Conservation (phyloP, 108 stramenopile species). For the Heterococcus sp. region DNA sequence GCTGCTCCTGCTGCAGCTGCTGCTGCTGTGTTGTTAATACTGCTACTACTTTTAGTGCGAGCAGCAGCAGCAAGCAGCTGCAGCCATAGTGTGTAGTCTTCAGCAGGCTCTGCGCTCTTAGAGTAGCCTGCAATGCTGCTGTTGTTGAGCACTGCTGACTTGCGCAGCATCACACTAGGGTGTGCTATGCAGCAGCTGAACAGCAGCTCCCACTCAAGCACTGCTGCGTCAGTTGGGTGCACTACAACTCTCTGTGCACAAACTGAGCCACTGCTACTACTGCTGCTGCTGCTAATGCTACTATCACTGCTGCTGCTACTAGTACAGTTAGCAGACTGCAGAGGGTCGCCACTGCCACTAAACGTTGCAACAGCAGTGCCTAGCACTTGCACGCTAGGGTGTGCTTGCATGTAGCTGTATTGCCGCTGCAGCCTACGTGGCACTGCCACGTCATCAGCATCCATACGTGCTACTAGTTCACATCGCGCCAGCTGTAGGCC, state of each 20-base stretch:
- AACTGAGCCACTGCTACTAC: background rate
- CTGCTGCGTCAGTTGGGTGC: conserved; percentile 25
- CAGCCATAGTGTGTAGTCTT: conserved; percentile 52
- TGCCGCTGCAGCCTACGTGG: conserved; percentile 30
- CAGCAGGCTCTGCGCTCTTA: conserved; percentile 17
- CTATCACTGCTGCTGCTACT: background rate
- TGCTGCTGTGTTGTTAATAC: background rate
- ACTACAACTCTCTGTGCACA: conserved; percentile 21
- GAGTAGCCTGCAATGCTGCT: conserved; percentile 40
- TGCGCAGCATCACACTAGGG: conserved; percentile 44
- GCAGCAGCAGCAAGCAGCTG: conserved; percentile 6
- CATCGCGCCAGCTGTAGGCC: conserved; percentile 34
- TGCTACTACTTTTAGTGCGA: background rate
- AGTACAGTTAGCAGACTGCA: no score
- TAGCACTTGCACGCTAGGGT: background rate
- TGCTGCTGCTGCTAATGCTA: background rate
- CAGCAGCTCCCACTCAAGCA: conserved; percentile 41
- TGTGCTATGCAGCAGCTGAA: conserved; percentile 52
- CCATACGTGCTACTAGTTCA: conserved; percentile 47
- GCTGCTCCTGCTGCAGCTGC: background rate
- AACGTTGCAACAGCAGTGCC: background rate
- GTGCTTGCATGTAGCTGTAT: background rate
- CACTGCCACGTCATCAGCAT: conserved; percentile 44
- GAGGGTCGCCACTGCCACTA: background rate
- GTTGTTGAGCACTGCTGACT: conserved; percentile 9